These are phyloP conservation scores for Hypoxylon cercidicola DNA, from an alignment of 495 filamentous ascomycete species.

Conservation along the genomic window DNA sequence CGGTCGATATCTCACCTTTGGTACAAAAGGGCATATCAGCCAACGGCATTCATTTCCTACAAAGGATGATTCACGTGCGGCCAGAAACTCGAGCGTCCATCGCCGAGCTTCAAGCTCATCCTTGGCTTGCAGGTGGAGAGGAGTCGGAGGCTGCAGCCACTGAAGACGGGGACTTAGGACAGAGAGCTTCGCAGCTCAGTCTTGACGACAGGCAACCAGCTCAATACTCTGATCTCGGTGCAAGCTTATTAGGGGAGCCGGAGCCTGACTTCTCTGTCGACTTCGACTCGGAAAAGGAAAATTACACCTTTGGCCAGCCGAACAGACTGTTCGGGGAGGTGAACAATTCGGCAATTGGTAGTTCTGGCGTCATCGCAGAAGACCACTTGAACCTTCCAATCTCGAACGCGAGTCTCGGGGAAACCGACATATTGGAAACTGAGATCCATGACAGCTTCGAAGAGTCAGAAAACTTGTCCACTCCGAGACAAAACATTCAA, in stretches of 20 bases:
- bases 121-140: constrained; percentile 68
- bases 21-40: constrained; percentile 65
- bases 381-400: constrained; percentile 59
- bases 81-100: constrained; percentile 76
- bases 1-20: constrained; percentile 71
- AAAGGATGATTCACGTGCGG: constrained; percentile 76
- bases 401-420: constrained; percentile 42
- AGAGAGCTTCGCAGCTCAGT: constrained; percentile 77
- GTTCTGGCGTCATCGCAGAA: constrained; percentile 58
- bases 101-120: constrained; percentile 68
- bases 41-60: constrained; percentile 75
- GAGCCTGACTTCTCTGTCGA: constrained; percentile 39
- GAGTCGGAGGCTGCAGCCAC: constrained; percentile 58
- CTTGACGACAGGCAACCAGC: constrained; percentile 55
- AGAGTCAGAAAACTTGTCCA: constrained; percentile 47
- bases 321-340: constrained; percentile 85
- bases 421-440: constrained; percentile 47
- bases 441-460: constrained; percentile 58
- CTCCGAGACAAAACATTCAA: constrained; percentile 47
- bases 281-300: constrained; percentile 55
- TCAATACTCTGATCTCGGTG: constrained; percentile 4
- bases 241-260: constrained; percentile 27
- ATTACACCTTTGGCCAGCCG: constrained; percentile 52
- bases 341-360: constrained; percentile 72
- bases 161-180: constrained; percentile 60